Base-by-base conservation (phyloP, 2,329 filamentous ascomycete species). In the Colletotrichum shisoi region DNA sequence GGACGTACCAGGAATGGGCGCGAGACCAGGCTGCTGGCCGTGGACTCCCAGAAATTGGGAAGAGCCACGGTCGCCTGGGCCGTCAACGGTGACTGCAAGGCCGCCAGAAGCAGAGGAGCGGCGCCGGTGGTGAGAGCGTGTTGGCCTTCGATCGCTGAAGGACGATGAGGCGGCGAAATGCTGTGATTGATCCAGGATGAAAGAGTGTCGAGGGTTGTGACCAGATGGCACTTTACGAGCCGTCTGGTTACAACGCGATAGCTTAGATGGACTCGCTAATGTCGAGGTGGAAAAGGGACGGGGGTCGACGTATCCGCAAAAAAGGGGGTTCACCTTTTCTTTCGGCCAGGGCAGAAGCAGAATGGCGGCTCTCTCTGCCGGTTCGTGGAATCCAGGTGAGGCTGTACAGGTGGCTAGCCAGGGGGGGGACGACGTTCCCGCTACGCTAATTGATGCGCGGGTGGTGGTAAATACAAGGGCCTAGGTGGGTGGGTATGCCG, bases 1-100 rank as follows among this genome's bases (percentile, higher is more conserved):
- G 40, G 39, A 82, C 83, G 75, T 85, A 84, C 85, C 85, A 73
- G 84, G 82, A 72, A 88, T 83, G 40, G 86, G 82, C 68, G 85
- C 83, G 61, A 88, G 79, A 67, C 74, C 74, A 66, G 75, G 73
- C 69, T 77, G 77, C 69, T 78, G 77, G 76, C 78, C 72, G 72
- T 79, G 76, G 70, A 78, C 76, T 71, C 77, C 78, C 73, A 79
- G 74, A 68, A 75, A 74, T 70, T 76, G 74, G 71, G 75, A 72
- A 68, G 76, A 69, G 61, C 72, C 72, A 76, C 72, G 75, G 72
- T 71, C 71, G 69, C 71, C 72, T 69, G 68, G 56, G 68, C 74
- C 62, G 65, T 68, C 71, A 73, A 72, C 71, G 75, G 76, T 71
- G 74, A 78, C 71, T 70, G 72, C 69, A 71, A 76, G 70, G 71